These are phyloP conservation scores for Fusarium sp. DNA, from an alignment of 2,329 filamentous ascomycete species.

Conservation along the genomic window DNA sequence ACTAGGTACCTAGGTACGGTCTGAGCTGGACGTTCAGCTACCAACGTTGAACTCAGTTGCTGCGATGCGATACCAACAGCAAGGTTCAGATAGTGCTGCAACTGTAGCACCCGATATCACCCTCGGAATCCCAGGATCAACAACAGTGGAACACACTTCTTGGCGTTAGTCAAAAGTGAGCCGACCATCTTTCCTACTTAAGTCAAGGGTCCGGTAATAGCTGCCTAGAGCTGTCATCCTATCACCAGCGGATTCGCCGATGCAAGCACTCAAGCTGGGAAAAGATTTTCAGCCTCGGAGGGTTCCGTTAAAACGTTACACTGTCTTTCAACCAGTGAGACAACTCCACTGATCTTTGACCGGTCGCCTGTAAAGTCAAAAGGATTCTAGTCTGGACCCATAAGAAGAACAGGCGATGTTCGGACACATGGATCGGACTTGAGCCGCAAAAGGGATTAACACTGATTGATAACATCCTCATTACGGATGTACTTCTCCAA, in stretches of 20 bases:
- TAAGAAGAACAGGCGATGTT: background rate
- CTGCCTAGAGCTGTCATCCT: slow-evolving; percentile 23
- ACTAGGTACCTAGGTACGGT: no score
- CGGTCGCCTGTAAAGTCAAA: no score
- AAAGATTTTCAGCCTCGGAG: slow-evolving; percentile 15
- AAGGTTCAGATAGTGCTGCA: background rate
- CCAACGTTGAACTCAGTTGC: no score
- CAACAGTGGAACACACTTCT: slow-evolving; percentile 6
- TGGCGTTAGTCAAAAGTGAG: slow-evolving; percentile 28
- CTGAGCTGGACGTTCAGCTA: no score
- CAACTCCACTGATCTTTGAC: background rate
- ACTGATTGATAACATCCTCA: slow-evolving; percentile 34
- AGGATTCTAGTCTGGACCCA: background rate
- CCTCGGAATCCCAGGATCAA: slow-evolving; percentile 6
- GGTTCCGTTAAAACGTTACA: background rate
- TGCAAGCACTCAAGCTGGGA: slow-evolving; percentile 2
- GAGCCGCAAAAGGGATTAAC: slow-evolving; percentile 10
- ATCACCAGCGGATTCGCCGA: slow-evolving; percentile 19
- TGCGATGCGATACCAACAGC: background rate
- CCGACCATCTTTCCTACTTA: slow-evolving; percentile 12
- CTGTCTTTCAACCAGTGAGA: background rate
- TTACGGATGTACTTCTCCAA: slow-evolving; percentile 2
- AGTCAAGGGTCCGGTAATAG: slow-evolving; percentile 12
- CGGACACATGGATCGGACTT: slow-evolving; percentile 10
- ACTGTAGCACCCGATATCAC: background rate